Conservation (phyloP, 2,329 filamentous ascomycete species). For the Aspergillus chevalieri region DNA sequence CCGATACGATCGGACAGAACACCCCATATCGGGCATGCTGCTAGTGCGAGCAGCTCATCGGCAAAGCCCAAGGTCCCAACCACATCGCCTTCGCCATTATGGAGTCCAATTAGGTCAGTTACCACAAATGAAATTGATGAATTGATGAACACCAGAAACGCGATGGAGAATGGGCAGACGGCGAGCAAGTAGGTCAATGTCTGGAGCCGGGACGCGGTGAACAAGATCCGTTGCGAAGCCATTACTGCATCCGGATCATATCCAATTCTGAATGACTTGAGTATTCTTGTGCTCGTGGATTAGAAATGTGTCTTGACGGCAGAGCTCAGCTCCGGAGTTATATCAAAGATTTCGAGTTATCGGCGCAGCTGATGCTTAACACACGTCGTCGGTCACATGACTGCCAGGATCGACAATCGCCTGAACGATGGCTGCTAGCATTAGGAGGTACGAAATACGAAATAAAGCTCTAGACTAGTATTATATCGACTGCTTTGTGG, state of each 20-base stretch:
- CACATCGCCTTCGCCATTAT: conserved; percentile 52
- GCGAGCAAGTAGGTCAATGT: conserved; percentile 55
- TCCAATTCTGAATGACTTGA: neutral
- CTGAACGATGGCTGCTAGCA: neutral
- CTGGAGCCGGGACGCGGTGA: conserved; percentile 54
- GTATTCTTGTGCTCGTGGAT: too few species aligned
- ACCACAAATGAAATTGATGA: conserved; percentile 59
- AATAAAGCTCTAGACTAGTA: neutral
- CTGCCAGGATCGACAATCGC: neutral
- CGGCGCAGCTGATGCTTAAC: neutral
- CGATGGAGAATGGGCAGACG: conserved; percentile 60
- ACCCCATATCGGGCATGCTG: conserved; percentile 47
- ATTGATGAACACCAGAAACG: conserved; percentile 62
- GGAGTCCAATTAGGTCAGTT: conserved; percentile 55
- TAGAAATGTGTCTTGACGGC: neutral
- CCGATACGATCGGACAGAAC: conserved; percentile 45
- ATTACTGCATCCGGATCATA: conserved; percentile 19
- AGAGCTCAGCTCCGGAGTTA: too few species aligned
- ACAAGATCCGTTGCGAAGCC: conserved; percentile 31
- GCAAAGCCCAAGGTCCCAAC: conserved; percentile 51
- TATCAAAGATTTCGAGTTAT: neutral
- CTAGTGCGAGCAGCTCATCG: conserved; percentile 44
- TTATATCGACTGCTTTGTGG: too few species aligned
- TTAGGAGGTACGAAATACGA: neutral
- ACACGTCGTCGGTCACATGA: neutral